Evolutionary conservation across 345 rosid species (phyloP), one percentile per base, ranked within the genome.

Genomic region (Aquilaria yunnanensis): DNA sequence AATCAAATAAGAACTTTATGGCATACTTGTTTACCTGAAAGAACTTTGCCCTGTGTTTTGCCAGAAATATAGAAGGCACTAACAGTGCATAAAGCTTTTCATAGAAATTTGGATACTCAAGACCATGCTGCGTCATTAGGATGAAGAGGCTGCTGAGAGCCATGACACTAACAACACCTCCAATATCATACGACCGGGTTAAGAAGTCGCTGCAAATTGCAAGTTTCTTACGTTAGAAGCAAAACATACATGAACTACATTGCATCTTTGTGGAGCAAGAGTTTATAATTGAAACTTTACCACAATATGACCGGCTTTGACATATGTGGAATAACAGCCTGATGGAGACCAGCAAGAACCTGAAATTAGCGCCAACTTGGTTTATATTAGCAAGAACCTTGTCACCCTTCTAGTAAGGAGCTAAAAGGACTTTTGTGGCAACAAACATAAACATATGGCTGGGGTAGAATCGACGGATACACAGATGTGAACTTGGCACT

Each of bases 81-180:
- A 94, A 63, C 14, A 94, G 80, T 2, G 78, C 88, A 69, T 90
- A 94, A 49, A 94, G 86, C 58, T 88, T 94, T 60, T 82, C 87
- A 50, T 88, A 90, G 75, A 94, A 94, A 78, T 88, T 83, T 13
- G 97, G 93, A 67, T 94, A 90, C 70, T 94, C 97, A 54, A 90
- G 63, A 61, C 96, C 95, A 61, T 94, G 96, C 49, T 82, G 68
- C 16, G 97, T 85, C 90, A 94, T 88, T 72, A 94, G 97, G 71
- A 85, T 83, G 74, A 83, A 90, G 66, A 94, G 96, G 51, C 96
- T 81, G 74, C 95, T 90, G 51, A 94, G 95, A 59, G 96, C 89
- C 97, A 94, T 88, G 63, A 90, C 93, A 69, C 96, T 94, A 64
- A 90, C 89, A 70, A 94, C 96, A 70, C 97, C 97, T 10, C 99